Evolutionary conservation across 441 rosid genomes (phyloP).

Genomic region (Omphalea diandra): DNA sequence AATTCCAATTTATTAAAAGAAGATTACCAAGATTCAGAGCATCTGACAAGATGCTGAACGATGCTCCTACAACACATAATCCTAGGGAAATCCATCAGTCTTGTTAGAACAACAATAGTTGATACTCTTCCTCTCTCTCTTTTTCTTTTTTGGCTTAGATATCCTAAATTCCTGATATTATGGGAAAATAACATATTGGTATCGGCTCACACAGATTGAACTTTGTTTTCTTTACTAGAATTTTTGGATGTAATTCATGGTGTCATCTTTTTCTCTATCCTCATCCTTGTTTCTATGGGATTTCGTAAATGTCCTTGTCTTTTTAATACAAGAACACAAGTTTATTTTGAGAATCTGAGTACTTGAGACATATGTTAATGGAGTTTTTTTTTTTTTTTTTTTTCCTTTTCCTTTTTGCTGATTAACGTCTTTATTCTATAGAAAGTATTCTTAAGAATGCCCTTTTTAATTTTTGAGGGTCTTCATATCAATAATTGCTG

Average conservation of each 20-base stretch:
- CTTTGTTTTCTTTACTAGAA: slow-evolving; percentile 5
- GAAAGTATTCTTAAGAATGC: neutral
- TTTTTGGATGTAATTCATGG: neutral
- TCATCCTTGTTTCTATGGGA: neutral
- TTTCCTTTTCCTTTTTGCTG: neutral
- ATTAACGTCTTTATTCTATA: neutral
- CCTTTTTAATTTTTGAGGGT: neutral
- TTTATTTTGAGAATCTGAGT: neutral
- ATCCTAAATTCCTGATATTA: neutral
- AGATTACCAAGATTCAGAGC: slow-evolving; percentile 40
- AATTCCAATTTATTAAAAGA: slow-evolving; percentile 51
- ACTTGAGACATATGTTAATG: neutral
- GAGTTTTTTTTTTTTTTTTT: neutral
- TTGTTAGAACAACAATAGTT: slow-evolving; percentile 21
- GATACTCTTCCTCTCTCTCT: too few species aligned
- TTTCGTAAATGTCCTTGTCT: neutral
- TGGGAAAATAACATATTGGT: neutral
- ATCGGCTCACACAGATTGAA: neutral
- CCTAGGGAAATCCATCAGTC: slow-evolving; percentile 26
- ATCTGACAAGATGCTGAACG: slow-evolving; percentile 28
- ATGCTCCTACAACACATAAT: slow-evolving; percentile 18
- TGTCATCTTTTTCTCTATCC: neutral
- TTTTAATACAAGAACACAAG: neutral
- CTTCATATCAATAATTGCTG: neutral
- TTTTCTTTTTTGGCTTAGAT: neutral